Evolutionary conservation across 2,329 filamentous ascomycete species (phyloP), one percentile per base, ranked within the genome.

Genomic region (Fusarium duplospermum): DNA sequence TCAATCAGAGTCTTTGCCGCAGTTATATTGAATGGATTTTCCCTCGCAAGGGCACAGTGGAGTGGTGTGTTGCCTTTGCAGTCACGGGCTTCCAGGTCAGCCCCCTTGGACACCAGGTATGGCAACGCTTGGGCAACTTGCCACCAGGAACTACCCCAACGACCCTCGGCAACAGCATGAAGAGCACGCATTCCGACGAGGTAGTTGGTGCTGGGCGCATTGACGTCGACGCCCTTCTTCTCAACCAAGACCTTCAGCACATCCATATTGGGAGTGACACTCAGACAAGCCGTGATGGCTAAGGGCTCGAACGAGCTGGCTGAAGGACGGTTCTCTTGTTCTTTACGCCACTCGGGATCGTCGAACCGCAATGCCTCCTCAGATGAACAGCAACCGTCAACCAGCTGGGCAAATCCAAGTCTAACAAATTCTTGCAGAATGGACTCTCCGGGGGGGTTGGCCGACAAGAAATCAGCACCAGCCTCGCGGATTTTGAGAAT

Each of bases 31-130:
- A 67, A 64, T 1, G 22, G 4, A 1, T 60, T 67, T 18, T n/a
- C 4, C 11, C 24, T 18, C 3, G 4, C 56, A 24, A 69, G 35
- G 45, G 70, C 50, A 64, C 54, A n/a, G 4, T 67, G 64, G 10
- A 77, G 61, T 14, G 75, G 67, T 9, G 75, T 73, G 2, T 35
- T 4, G 14, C 64, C 70, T 3, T 36, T 2, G 1, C 9, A 5
- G 16, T 75, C 31, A 16, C 57, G 59, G 38, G 38, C 52, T 38
- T 77, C 63, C 24, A 74, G 33, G 18, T 70, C 33, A 5, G 70
- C 74, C 2, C 75, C 74, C 22, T 66, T 65, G 18, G 70, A 76
- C 14, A 75, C 31, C 27, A 77, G n/a, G 16, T 77, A 76, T 27
- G 64, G 70, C 11, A 77, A 64, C n/a, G 57, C 74, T 18, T 63